These are phyloP conservation scores for Trebouxia sp. DNA, from an alignment of 139 green algal species.

Conservation along the genomic window DNA sequence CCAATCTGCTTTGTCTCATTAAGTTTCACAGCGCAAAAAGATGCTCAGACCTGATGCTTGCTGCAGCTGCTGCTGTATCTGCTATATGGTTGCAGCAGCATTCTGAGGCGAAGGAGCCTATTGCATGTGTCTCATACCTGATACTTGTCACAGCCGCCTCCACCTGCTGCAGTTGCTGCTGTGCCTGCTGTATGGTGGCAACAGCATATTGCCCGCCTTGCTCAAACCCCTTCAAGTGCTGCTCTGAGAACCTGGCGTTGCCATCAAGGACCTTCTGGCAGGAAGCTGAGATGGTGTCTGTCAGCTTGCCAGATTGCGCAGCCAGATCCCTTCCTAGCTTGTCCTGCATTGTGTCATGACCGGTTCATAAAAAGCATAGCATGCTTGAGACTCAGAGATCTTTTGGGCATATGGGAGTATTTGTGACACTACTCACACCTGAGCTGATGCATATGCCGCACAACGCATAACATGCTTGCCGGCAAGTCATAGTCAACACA, in stretches of 20 bases:
- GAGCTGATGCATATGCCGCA: too few species aligned
- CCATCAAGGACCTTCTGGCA: slow-evolving; percentile 39
- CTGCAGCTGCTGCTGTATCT: slow-evolving; percentile 40
- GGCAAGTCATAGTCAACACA: too few species aligned
- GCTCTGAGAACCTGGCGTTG: slow-evolving; percentile 45
- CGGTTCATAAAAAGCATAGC: too few species aligned
- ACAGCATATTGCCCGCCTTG: slow-evolving; percentile 28
- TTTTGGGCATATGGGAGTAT: background rate
- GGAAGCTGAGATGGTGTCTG: background rate
- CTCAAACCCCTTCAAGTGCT: slow-evolving; percentile 37
- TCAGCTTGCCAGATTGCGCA: slow-evolving; percentile 34
- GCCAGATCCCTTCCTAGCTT: slow-evolving; percentile 39
- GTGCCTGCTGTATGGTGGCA: slow-evolving; percentile 42
- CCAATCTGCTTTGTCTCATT: too few species aligned
- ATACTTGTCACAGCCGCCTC: slow-evolving; percentile 39
- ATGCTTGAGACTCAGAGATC: background rate
- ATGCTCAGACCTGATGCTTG: slow-evolving; percentile 33
- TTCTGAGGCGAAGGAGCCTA: too few species aligned
- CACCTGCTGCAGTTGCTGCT: slow-evolving; percentile 41
- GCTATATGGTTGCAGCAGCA: slow-evolving; percentile 36
- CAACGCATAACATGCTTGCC: too few species aligned
- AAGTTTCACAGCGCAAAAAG: too few species aligned
- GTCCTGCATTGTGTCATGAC: background rate
- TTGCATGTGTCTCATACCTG: too few species aligned
- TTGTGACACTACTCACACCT: background rate